Conservation (phyloP, 2,329 filamentous ascomycete genomes). For the Colletotrichum horii region DNA sequence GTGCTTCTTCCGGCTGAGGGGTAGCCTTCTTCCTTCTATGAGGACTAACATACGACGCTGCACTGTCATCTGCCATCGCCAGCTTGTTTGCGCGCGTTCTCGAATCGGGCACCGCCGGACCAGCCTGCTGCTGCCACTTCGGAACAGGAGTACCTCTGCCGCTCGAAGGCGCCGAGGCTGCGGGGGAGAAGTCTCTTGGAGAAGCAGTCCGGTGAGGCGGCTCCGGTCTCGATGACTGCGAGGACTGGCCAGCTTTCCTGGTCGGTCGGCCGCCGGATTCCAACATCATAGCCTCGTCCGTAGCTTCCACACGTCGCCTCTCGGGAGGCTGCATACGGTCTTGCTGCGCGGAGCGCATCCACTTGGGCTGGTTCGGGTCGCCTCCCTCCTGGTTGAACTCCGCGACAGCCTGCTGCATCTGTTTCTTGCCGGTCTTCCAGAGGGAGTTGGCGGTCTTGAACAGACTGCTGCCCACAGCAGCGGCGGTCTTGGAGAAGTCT, state of each 20-base stretch:
- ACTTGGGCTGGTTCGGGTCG: constrained; percentile 85
- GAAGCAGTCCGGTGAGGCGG: constrained; percentile 30
- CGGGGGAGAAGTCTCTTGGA: constrained; percentile 54
- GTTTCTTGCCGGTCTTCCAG: constrained; percentile 95
- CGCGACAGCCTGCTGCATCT: constrained; percentile 87
- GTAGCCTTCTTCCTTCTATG: constrained; percentile 76
- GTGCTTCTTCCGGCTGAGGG: constrained; percentile 40
- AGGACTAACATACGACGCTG: constrained; percentile 87
- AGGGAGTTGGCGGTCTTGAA: constrained; percentile 94
- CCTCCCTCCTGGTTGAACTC: constrained; percentile 78
- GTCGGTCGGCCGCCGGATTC: constrained; percentile 69
- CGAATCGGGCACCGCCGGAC: constrained; percentile 50
- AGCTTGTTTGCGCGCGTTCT: constrained; percentile 73
- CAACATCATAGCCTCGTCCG: constrained; percentile 80
- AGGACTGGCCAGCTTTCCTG: constrained; percentile 31
- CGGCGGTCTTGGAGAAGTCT: constrained; percentile 81
- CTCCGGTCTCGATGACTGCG: constrained; percentile 36
- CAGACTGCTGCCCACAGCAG: constrained; percentile 80
- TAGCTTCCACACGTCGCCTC: constrained; percentile 48
- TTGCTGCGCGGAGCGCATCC: constrained; percentile 80
- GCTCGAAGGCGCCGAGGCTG: constrained; percentile 46
- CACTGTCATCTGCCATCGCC: constrained; percentile 78
- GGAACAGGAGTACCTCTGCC: constrained; percentile 53
- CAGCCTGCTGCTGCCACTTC: constrained; percentile 66
- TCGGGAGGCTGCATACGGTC: constrained; percentile 41